Base-by-base conservation (phyloP, 208 protist species). In the Acanthamoeba culbertsoni region DNA sequence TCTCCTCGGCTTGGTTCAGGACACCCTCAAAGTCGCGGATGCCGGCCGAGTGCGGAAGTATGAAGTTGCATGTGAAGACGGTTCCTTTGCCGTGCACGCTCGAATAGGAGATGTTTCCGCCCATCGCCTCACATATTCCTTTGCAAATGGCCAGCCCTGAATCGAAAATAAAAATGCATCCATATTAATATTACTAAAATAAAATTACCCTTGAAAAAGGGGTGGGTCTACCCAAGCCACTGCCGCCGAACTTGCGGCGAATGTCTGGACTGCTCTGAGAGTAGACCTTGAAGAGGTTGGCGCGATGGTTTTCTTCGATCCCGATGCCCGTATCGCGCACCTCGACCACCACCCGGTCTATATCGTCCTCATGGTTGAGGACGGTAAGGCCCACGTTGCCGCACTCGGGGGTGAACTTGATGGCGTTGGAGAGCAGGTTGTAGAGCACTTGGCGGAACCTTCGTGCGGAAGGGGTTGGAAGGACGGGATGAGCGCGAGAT, bases 271-370 rank as follows among this genome's bases (percentile, higher is more conserved):
- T 75, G 65, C 28, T 75, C 37, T 75, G 65, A 12, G 65, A 75
- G 26, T 42, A 75, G 14, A 86, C 77, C 77, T 86, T 86, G 77
- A 95, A 95, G 1, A 95, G 68, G 33, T 92, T 59, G 8, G 73
- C 18, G 5, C 68, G 37, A 16, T 73, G 63, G 33, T 93, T 33
- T 0, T 94, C 77, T 2, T 65, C 48, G 31, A 95, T 95, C 55
- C 94, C 94, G 40, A 95, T 95, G 53, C 94, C 94, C 40, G 88
- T 94, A 33, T 95, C 94, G 63, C 82, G 57, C 18, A 95, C 86
- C 1, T 82, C 68, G 31, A 95, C 53, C 37, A 7, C 8, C 26
- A 86, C 51, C 16, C 5, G 10, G 43, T 86, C 77, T 10, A 43
- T 5, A 26, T 53, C 77, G 8, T 55, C 43, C 14, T 23, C 77